Evolutionary conservation across 2,329 filamentous ascomycete species (phyloP), one percentile per base, ranked within the genome.

Genomic region (Davidsoniella eucalypti): DNA sequence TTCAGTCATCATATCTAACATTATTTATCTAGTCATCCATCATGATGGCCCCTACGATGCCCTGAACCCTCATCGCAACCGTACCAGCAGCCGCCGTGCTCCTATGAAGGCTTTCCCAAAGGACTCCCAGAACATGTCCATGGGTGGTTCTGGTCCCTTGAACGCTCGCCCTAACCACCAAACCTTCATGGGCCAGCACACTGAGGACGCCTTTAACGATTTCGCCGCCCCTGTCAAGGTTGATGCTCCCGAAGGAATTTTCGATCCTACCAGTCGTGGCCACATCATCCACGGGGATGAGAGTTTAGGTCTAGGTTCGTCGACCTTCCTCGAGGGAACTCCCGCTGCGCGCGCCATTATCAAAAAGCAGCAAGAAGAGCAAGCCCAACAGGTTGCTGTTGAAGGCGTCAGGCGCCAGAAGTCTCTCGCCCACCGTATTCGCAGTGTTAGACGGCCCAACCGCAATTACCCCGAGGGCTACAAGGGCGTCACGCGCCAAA

Each of bases 11-110:
- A 18, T 29, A 4, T 26, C 8, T 6, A 43, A n/a, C 18, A 29
- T 52, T 56, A 46, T 55, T 47, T 49, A 41, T 7, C 38, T 59
- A 94, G 87, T 94, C 57, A 94, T 96, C 66, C 92, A 98, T 60
- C 92, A 98, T 61, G 92, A 96, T 60, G 92, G 92, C 1, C 92
- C 92, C 4, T 98, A 95, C 59, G 92, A 98, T 65, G 92, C 92
- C 17, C 85, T 92, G 63, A 94, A 94, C 64, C 87, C 92, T 4
- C 84, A 94, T 63, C 85, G 92, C 56, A 98, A 96, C 65, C 80
- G 85, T 52, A 84, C 84, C 61, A 85, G 81, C 58, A 80, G 82
- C 59, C 78, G 81, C 54, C 80, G 84, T 50, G 87, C 92, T 5
- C 92, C 92, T 0, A 95, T 98, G 87, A 82, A 94, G 63, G 92